Base-by-base conservation (phyloP, 495 filamentous ascomycete species). In the Penicillium maclennaniae region DNA sequence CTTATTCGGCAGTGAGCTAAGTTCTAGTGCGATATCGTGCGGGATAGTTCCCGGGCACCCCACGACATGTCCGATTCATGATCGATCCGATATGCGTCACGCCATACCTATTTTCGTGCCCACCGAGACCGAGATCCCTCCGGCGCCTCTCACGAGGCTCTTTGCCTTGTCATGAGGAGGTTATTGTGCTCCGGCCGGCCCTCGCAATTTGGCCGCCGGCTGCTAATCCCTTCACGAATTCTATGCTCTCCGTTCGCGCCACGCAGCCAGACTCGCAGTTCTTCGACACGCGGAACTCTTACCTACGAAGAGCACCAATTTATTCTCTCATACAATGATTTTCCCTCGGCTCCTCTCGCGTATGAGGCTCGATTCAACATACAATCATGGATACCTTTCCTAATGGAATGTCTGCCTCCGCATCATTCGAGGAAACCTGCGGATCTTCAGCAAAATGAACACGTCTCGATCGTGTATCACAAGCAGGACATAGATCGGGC, bases 121-220 rank as follows among this genome's bases (percentile, higher is more conserved):
- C 56, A 59, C 61, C 62, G 68, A 73, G 54, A 63, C 63, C 58
- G 67, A 63, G 68, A 68, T 68, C 57, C 56, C 56, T 58, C 62
- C 65, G 57, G 55, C 59, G 66, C 54, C 62, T 47, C 66, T 57
- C 47, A 51, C 48, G 49, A 61, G 52, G 51, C 52, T 63, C 51
- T 52, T 62, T 53, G 57, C 67, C 66, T 67, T 72, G 72, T 70
- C 74, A 77, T 77, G 74, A 75, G 68, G 69, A 63, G 61, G 66
- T 71, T 63, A 61, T 63, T 72, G 50, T 46, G 61, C 55, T 49
- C 70, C 69, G 61, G 69, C 58, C 66, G 60, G 59, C 65, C 70
- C 60, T 59, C 66, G 54, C 62, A 62, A 66, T 62, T 65, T 58
- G 62, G 66, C 60, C 65, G 65, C 56, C 61, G 65, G 57, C 46